Base-by-base conservation (phyloP, 208 protist species). In the Trypanosoma platydactyli region DNA sequence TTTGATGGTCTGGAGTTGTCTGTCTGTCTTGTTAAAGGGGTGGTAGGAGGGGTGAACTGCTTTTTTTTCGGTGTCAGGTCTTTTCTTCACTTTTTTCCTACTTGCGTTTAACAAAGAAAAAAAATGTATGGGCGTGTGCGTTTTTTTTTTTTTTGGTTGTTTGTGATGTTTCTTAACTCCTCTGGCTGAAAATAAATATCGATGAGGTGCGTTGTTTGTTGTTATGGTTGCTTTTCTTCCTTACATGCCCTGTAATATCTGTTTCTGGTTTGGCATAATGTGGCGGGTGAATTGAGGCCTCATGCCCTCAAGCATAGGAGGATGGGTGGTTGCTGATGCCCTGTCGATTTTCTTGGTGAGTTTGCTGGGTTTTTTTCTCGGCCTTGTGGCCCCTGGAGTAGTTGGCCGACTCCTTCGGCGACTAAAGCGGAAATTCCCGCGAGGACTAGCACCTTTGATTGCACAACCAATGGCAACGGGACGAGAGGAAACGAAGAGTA, bases 401-500 rank as follows among this genome's bases (percentile, higher is more conserved):
- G 6, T 49, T 11, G 24, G 48, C 7, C 46, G 3, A 30, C 27
- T 59, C 25, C 49, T 56, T 18, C 50, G 27, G 4, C 11, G 22
- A 50, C 29, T 29, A 13, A 30, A 27, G 49, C 20, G 0, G 1
- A 41, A 2, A 38, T 41, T 29, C 3, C 6, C 25, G 1, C 22
- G 29, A 4, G 15, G 41, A 12, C 30, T 24, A 1, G 16, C 54
- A 0, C 62, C 53, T 7, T 76, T 57, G 5, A 63, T 56, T 7
- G 48, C 64, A 41, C 53, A 53, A 25, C 72, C 68, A 25, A 64
- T 68, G 5, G 65, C 59, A 16, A 59, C 63, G 38, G 25, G 62
- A 41, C 64, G 76, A 12, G 29, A 64, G n/a, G 38, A 68, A 44
- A 29, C 76, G 60, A 68, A 40, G 20, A 13, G 6, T 1, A n/a